These are phyloP conservation scores for Suhomyces wounanorum DNA, from an alignment of 1,139 yeast species.

Conservation along the genomic window DNA sequence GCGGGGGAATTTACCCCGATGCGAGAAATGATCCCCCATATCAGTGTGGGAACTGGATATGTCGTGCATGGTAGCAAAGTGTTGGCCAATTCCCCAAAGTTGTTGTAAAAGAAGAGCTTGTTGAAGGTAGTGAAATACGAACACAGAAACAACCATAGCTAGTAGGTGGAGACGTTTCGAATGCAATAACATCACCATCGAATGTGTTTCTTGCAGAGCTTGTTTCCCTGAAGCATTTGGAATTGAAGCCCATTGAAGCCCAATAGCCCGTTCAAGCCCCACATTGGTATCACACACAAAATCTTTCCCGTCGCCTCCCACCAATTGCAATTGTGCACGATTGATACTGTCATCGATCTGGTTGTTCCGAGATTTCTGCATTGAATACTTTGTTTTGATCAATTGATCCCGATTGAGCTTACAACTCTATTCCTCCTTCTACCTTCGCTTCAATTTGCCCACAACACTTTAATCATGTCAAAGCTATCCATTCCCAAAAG, in stretches of 20 bases:
- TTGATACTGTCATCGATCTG: too few species aligned
- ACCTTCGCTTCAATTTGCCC: not conserved
- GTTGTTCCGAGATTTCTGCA: too few species aligned
- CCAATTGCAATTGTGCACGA: too few species aligned
- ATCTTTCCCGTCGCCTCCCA: too few species aligned
- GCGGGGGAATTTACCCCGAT: constrained; percentile 1
- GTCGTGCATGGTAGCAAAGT: not conserved
- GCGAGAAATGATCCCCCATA: not conserved
- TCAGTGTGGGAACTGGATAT: not conserved
- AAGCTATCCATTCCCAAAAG: not conserved
- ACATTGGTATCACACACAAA: too few species aligned
- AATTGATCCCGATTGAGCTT: not conserved
- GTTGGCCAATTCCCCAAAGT: not conserved
- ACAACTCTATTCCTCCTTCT: not conserved
- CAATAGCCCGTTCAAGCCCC: too few species aligned
- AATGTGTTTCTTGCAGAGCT: too few species aligned
- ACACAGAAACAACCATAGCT: not conserved
- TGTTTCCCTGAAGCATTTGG: too few species aligned
- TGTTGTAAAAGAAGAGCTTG: not conserved
- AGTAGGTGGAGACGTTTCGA: not conserved
- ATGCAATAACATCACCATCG: not conserved
- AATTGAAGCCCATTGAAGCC: too few species aligned
- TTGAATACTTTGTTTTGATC: too few species aligned
- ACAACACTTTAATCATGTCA: not conserved
- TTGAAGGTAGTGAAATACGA: not conserved